Percentiles rank a stretch among this genome's conserved stretches.
Conservation (phyloP, 306 rosid species). For the Carpinus viminea region DNA sequence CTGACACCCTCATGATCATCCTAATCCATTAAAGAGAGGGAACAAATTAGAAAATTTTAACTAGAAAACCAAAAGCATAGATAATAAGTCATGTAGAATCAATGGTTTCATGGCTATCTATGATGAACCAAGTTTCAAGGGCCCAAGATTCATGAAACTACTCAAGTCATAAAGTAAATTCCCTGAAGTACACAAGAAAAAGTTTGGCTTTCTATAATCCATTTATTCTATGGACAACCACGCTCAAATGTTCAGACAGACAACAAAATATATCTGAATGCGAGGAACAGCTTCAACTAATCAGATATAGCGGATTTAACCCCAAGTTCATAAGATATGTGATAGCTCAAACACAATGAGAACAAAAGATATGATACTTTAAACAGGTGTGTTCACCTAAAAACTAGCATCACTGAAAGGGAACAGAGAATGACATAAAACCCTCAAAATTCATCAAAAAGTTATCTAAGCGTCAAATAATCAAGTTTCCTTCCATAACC, state of each 20-base stretch:
- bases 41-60: slow-evolving; percentile 19
- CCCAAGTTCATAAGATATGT: no score
- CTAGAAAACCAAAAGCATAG: slow-evolving; percentile 23
- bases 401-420: no score
- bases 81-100: neutral
- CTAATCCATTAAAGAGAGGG: slow-evolving; percentile 41
- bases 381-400: neutral
- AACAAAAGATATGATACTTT: neutral
- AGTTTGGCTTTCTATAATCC: no score
- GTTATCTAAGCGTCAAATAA: neutral
- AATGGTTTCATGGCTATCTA: neutral
- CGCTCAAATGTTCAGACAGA: no score
- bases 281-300: no score
- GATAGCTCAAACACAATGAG: no score
- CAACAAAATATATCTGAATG: no score
- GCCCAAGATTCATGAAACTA: neutral
- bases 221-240: no score
- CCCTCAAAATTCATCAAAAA: neutral
- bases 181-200: no score
- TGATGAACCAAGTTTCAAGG: neutral
- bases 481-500: neutral
- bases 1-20: slow-evolving; percentile 82
- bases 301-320: no score
- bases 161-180: neutral
- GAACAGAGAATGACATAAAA: no score